Base-by-base conservation (phyloP, 306 rosid species). In the Dicorynia guianensis region DNA sequence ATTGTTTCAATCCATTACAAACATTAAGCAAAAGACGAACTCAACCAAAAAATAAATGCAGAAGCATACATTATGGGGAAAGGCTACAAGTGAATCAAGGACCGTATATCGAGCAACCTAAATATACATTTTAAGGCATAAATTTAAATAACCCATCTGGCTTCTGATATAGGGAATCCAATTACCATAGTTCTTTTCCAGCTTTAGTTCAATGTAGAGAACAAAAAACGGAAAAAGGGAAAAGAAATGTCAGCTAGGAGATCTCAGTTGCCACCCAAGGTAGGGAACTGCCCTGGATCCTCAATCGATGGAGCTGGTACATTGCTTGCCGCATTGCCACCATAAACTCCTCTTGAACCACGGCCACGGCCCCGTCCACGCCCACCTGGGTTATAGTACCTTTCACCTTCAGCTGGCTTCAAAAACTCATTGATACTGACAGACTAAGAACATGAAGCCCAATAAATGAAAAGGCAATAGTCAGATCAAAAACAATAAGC, bases 381-480 rank as follows among this genome's bases (percentile, higher is more conserved):
- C 4, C 98, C 97, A 5, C 97, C 90, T 1, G 87, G 70, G 42
- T 1, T 43, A 30, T 85, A 81, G 85, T 56, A 71, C 77, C 75
- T 77, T 84, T 90, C 96, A 4, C 99, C 99, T 48, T 89, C 97
- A 74, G 92, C 83, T 9, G 93, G 97, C 93, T 96, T 96, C 87
- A 96, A 91, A 66, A 96, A 92, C 88, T 92, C 97, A 1, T 85
- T 96, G 65, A 90, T 96, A 85, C 91, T 90, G 20, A 92, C 93
- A 76, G 93, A 73, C 98, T 96, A 68, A 9, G 8, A n/a, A 69
- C 11, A 40, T 2, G 11, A 74, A 75, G 57, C 43, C 53, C 44
- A 34, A 48, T 8, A 52, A 33, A 54, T 36, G 0, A 42, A 4
- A 57, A 11, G 63, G 66, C 13, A 47, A 40, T 11, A 61, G 18